phyloP scores from a whole-genome alignment of 2,329 filamentous ascomycete genomes.

The Colletotrichum tamarilloi region DNA sequence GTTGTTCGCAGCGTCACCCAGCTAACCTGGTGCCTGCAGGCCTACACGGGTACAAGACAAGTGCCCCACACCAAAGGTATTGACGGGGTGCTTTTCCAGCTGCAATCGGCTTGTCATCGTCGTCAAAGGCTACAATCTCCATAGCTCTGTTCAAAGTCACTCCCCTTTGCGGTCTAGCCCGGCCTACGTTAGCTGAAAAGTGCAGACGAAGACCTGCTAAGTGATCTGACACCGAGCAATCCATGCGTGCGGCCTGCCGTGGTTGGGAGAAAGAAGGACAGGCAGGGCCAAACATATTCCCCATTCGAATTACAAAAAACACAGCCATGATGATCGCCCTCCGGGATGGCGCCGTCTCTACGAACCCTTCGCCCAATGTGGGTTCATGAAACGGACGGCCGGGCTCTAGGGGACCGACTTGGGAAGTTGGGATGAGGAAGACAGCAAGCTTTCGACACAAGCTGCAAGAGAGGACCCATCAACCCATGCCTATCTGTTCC shows the following conservation, averaged over 20 bases:
- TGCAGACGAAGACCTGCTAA: neutral
- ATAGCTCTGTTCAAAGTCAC: conserved; percentile 17
- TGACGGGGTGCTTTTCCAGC: neutral
- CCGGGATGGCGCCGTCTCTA: conserved; percentile 29
- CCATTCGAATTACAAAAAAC: neutral
- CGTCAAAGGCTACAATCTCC: conserved; percentile 18
- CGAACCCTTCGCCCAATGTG: conserved; percentile 22
- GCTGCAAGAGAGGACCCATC: conserved; percentile 25
- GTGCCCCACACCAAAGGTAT: conserved; percentile 19
- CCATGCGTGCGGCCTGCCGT: neutral
- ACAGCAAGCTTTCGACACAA: conserved; percentile 21
- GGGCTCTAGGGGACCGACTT: neutral
- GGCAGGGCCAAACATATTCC: neutral
- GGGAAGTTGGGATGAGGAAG: conserved; percentile 24
- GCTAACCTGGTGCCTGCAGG: conserved; percentile 19
- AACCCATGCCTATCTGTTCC: conserved; percentile 1
- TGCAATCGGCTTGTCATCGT: neutral
- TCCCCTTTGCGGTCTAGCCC: neutral
- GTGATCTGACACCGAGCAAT: neutral
- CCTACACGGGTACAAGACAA: conserved; percentile 6
- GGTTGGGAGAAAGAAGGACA: neutral
- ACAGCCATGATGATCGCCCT: conserved; percentile 29
- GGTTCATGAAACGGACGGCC: conserved; percentile 26
- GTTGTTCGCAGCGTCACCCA: conserved; percentile 34
- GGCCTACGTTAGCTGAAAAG: neutral